A percentile compares a stretch with the other conserved stretches of the same genome.
Evolutionary conservation across 2,329 filamentous ascomycete genomes (phyloP).

Genomic region (Colletotrichum filicis): DNA sequence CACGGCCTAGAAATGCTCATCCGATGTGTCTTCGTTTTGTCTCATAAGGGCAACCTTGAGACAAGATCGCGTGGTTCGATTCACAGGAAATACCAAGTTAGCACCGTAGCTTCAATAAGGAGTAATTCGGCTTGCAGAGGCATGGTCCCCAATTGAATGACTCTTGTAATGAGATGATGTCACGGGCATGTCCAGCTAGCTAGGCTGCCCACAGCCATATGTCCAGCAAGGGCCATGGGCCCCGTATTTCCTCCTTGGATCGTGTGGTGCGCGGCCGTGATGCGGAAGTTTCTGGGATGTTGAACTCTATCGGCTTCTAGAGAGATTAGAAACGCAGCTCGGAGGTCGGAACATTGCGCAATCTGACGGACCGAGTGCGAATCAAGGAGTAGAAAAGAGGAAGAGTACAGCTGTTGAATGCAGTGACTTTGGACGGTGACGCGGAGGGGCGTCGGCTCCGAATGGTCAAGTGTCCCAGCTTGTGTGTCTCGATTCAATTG

Average conservation of each 20-base stretch:
- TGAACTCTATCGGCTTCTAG: neutral
- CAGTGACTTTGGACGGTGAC: constrained; percentile 10
- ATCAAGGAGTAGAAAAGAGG: neutral
- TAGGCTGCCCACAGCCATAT: too few species aligned
- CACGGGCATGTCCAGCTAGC: neutral
- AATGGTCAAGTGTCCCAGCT: neutral
- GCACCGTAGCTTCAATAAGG: neutral
- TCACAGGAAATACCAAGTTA: neutral
- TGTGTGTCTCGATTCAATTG: neutral
- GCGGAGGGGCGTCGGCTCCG: neutral
- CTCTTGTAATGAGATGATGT: neutral
- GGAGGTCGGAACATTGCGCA: neutral
- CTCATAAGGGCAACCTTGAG: constrained; percentile 9
- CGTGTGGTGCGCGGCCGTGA: neutral
- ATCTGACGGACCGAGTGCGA: neutral
- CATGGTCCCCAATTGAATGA: neutral
- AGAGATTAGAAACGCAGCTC: neutral
- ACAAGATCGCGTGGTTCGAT: neutral
- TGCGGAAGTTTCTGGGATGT: neutral
- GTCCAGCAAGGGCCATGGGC: neutral
- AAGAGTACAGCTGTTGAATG: neutral
- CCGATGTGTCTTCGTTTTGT: constrained; percentile 4
- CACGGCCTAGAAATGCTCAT: neutral
- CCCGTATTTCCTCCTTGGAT: neutral
- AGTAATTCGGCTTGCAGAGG: neutral